Evolutionary conservation across 1,139 yeast genomes (phyloP).

Genomic region (Hemisphaericaspora xylanilytica): DNA sequence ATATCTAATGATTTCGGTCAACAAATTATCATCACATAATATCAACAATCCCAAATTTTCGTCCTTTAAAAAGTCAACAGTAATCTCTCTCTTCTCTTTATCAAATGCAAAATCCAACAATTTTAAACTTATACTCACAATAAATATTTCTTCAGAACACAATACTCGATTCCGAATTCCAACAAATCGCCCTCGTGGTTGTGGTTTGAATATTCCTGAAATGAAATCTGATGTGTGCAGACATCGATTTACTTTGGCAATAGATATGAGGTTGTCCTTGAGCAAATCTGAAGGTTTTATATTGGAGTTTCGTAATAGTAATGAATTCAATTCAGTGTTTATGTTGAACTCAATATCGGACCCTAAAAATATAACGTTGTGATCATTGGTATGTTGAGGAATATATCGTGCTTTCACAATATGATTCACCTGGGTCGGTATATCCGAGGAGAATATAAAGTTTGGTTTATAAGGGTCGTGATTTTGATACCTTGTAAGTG

Average conservation of each 20-base stretch:
- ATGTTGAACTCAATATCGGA: constrained; percentile 22
- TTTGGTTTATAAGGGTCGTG: constrained; percentile 38
- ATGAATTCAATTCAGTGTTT: constrained; percentile 37
- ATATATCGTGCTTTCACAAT: constrained; percentile 8
- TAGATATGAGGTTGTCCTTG: constrained; percentile 32
- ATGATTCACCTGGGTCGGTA: constrained; percentile 22
- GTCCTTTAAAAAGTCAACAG: constrained; percentile 31
- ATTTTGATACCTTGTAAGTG: background rate
- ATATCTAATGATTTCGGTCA: constrained; percentile 29
- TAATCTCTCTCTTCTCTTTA: constrained; percentile 12
- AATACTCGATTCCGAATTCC: constrained; percentile 1
- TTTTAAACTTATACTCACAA: constrained; percentile 30
- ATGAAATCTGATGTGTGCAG: background rate
- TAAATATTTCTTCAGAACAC: constrained; percentile 28
- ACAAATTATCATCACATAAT: constrained; percentile 29
- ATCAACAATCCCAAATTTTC: constrained; percentile 30
- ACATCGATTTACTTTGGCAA: constrained; percentile 24
- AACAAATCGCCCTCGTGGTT: background rate
- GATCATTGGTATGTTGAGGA: constrained; percentile 2
- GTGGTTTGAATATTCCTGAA: background rate
- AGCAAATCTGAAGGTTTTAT: constrained; percentile 34
- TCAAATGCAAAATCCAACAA: constrained; percentile 21
- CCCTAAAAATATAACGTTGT: background rate
- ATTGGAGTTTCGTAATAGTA: constrained; percentile 29
- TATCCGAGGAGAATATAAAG: constrained; percentile 40